A percentile compares a stretch with the other conserved stretches of the same genome.
phyloP scores from a whole-genome alignment of 306 rosid species.

The Castanospermum australe region DNA sequence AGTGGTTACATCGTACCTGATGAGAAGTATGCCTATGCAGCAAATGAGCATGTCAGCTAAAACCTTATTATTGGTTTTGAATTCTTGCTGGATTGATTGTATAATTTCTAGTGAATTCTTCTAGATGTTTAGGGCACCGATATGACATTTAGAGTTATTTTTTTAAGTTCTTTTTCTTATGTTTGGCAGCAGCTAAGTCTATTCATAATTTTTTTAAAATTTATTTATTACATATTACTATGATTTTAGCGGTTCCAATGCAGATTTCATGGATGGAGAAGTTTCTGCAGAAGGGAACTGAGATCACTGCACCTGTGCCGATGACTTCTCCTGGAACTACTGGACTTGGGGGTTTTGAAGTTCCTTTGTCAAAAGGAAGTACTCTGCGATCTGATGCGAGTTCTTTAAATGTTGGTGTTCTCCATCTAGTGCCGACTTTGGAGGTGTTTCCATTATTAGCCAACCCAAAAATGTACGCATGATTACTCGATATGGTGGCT shows the following conservation, averaged over 20 bases:
- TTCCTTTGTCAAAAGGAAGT: slow-evolving; percentile 77
- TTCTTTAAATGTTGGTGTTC: slow-evolving; percentile 83
- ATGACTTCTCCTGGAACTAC: slow-evolving; percentile 83
- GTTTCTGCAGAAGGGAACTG: slow-evolving; percentile 74
- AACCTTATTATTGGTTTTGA: background rate
- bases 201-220: background rate
- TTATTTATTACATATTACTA: background rate
- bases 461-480: slow-evolving; percentile 71
- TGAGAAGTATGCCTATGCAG: background rate
- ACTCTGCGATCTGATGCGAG: slow-evolving; percentile 82
- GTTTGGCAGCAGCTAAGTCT: background rate
- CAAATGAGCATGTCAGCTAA: slow-evolving; percentile 1
- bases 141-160: background rate
- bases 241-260: slow-evolving; percentile 5
- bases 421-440: slow-evolving; percentile 72
- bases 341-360: slow-evolving; percentile 91
- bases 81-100: background rate
- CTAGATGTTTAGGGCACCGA: background rate
- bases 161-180: background rate
- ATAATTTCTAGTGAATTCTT: background rate
- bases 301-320: slow-evolving; percentile 88
- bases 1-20: background rate
- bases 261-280: slow-evolving; percentile 97
- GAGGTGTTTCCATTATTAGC: slow-evolving; percentile 83
- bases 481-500: slow-evolving; percentile 3